Conservation (phyloP, 495 filamentous ascomycete species). For the Xylaria nigripes region DNA sequence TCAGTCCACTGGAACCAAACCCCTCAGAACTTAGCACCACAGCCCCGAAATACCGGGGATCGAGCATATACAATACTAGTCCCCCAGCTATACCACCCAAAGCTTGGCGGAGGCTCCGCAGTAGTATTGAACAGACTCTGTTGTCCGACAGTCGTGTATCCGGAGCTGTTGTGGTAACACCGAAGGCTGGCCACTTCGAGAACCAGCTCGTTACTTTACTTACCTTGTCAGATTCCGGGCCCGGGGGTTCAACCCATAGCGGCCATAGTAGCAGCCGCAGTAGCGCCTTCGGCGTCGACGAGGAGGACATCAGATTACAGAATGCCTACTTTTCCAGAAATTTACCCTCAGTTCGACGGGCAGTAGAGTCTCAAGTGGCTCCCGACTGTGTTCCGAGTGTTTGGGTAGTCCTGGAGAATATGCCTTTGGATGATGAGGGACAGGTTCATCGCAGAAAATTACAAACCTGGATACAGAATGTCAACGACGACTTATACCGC, state of each 20-base stretch:
- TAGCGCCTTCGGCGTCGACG: slow-evolving; percentile 1
- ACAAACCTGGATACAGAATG: slow-evolving; percentile 43
- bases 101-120: slow-evolving; percentile 15
- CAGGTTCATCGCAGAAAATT: slow-evolving; percentile 35
- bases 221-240: slow-evolving; percentile 25
- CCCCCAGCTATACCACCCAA: slow-evolving; percentile 13
- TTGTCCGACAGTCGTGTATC: slow-evolving; percentile 19
- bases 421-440: slow-evolving; percentile 34
- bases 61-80: slow-evolving; percentile 1
- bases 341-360: slow-evolving; percentile 26
- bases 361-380: slow-evolving; percentile 20
- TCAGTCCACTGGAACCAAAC: slow-evolving; percentile 10
- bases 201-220: slow-evolving; percentile 36
- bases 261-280: neutral
- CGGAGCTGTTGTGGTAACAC: slow-evolving; percentile 33
- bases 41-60: neutral
- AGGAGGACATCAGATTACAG: slow-evolving; percentile 31
- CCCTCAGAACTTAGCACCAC: slow-evolving; percentile 6
- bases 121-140: slow-evolving; percentile 16
- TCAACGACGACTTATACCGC: slow-evolving; percentile 36
- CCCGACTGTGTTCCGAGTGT: slow-evolving; percentile 28
- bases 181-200: slow-evolving; percentile 41
- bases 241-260: slow-evolving; percentile 8
- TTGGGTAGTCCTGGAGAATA: slow-evolving; percentile 37
- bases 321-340: slow-evolving; percentile 31